Conservation (phyloP, 495 filamentous ascomycete species). For the Podospora comata region DNA sequence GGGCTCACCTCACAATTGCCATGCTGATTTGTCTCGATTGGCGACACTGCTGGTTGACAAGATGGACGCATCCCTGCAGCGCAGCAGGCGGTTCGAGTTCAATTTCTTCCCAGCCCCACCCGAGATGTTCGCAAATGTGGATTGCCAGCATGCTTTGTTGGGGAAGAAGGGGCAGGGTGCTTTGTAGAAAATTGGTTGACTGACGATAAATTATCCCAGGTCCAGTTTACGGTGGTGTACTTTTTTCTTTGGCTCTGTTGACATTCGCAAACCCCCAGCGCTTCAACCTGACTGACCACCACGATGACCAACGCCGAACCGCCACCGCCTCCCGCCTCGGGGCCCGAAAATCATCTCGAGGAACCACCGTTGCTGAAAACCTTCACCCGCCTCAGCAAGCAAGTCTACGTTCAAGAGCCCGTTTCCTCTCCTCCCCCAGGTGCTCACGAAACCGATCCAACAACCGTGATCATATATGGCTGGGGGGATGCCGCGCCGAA, state of each 20-base stretch:
- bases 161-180: neutral
- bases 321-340: neutral
- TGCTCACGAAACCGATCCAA: conserved; percentile 30
- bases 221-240: neutral
- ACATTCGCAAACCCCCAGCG: neutral
- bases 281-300: neutral
- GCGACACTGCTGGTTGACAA: neutral
- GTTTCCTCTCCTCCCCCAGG: conserved; percentile 15
- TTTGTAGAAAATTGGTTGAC: neutral
- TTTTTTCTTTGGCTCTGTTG: neutral
- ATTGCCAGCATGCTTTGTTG: neutral
- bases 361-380: conserved; percentile 25
- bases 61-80: neutral
- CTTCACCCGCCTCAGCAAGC: conserved; percentile 39
- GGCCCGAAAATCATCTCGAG: neutral
- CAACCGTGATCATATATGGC: conserved; percentile 46
- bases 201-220: neutral
- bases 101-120: neutral
- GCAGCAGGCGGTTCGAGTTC: neutral
- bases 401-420: conserved; percentile 34
- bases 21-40: neutral
- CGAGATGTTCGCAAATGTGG: neutral
- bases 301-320: neutral
- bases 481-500: conserved; percentile 56
- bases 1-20: neutral